Percentiles rank a stretch among this genome's conserved stretches.
Conservation (phyloP, 495 filamentous ascomycete genomes). For the Pyrenopolyporus hunteri region DNA sequence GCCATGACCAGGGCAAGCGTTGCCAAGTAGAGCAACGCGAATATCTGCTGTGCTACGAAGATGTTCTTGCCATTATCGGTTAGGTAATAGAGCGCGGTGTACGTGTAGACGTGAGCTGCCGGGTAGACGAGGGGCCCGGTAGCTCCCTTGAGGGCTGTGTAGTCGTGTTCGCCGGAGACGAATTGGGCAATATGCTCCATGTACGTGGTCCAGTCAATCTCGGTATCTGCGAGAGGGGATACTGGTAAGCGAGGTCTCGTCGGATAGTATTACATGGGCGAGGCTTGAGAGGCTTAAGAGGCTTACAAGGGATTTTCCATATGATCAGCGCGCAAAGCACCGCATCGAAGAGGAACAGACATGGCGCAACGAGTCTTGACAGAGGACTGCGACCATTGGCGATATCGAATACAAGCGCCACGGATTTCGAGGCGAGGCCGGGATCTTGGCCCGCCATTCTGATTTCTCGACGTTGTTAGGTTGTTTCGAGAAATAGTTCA, state of each 20-base stretch:
- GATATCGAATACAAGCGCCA: constrained; percentile 40
- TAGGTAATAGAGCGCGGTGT: constrained; percentile 75
- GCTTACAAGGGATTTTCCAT: constrained; percentile 84
- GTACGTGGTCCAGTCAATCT: constrained; percentile 97
- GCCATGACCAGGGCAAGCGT: constrained; percentile 77
- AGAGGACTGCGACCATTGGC: constrained; percentile 50
- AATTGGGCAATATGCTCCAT: constrained; percentile 91
- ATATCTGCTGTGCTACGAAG: constrained; percentile 76
- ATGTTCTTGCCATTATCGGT: constrained; percentile 82
- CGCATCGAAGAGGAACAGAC: constrained; percentile 76
- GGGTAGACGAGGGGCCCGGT: constrained; percentile 96
- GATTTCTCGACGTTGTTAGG: constrained; percentile 8
- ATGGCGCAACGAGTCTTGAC: constrained; percentile 56
- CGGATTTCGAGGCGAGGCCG: constrained; percentile 31
- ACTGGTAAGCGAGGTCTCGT: not conserved
- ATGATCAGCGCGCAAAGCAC: constrained; percentile 77
- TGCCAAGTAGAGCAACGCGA: constrained; percentile 75
- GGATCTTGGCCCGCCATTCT: constrained; percentile 34
- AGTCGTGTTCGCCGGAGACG: constrained; percentile 84
- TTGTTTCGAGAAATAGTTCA: not conserved
- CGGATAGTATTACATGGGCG: not conserved
- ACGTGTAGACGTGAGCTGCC: constrained; percentile 90
- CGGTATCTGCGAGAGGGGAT: constrained; percentile 71
- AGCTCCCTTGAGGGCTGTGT: constrained; percentile 80
- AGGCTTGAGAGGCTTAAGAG: not conserved